phyloP scores from a whole-genome alignment of 805 yeast species.

The Nakazawaea siamensis region DNA sequence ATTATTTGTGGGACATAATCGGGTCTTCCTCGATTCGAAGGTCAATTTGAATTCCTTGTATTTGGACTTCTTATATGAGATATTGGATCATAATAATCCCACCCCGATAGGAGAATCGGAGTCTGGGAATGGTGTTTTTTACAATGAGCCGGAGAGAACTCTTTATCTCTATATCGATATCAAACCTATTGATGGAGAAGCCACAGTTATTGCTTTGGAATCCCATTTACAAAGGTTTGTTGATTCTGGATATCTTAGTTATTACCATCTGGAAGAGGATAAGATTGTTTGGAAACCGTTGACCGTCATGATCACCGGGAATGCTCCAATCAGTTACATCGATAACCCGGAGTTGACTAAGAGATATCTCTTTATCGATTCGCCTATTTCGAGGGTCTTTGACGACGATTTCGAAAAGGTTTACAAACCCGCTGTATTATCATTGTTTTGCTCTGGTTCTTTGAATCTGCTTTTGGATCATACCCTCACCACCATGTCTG shows the following conservation, averaged over 20 bases:
- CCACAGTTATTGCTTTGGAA: conserved; percentile 36
- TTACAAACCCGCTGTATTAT: conserved; percentile 15
- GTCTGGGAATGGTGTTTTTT: conserved; percentile 29
- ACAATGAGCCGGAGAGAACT: conserved; percentile 35
- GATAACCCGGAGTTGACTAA: conserved; percentile 12
- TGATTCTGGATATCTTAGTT: conserved; percentile 40
- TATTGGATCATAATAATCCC: conserved; percentile 40
- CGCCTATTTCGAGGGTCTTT: conserved; percentile 28
- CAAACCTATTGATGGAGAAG: conserved; percentile 30
- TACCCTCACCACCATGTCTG: conserved; percentile 1
- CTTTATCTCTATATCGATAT: conserved; percentile 56
- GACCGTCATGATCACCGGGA: conserved; percentile 58
- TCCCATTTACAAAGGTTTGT: conserved; percentile 36
- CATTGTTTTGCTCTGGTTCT: conserved; percentile 18
- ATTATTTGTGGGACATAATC: conserved; percentile 59
- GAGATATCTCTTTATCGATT: conserved; percentile 41
- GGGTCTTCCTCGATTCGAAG: conserved; percentile 29
- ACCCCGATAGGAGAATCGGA: background rate
- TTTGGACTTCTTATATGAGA: conserved; percentile 38
- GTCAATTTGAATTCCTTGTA: conserved; percentile 43
- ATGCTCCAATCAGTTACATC: conserved; percentile 39
- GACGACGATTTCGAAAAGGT: conserved; percentile 12
- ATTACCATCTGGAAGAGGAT: conserved; percentile 30
- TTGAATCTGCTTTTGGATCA: conserved; percentile 15
- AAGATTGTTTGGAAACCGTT: conserved; percentile 42